Evolutionary conservation across 805 yeast genomes (phyloP).

Genomic region (Kluyveromyces aestuarii): DNA sequence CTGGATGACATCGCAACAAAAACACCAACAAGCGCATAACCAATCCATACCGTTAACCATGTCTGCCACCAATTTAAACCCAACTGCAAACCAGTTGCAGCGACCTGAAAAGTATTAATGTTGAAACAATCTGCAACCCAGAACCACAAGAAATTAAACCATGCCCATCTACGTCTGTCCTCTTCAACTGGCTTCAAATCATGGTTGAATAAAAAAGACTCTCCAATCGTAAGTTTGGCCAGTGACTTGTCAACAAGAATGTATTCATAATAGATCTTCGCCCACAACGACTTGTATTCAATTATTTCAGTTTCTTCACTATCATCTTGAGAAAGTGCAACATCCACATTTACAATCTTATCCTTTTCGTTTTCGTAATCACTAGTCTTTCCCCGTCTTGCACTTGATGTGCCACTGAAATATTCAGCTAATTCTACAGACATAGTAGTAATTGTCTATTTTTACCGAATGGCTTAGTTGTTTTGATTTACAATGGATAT

Average conservation of each 20-base stretch:
- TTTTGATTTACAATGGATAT: no score
- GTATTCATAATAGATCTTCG: conserved; percentile 15
- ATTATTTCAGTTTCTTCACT: background rate
- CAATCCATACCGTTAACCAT: conserved; percentile 85
- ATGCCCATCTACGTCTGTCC: conserved; percentile 71
- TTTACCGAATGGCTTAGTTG: no score
- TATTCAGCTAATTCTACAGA: conserved; percentile 1
- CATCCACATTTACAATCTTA: background rate
- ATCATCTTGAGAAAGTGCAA: background rate
- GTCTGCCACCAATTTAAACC: conserved; percentile 88
- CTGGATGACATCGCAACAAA: conserved; percentile 68
- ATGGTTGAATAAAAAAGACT: conserved; percentile 59
- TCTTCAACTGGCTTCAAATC: conserved; percentile 76
- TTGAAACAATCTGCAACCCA: conserved; percentile 91
- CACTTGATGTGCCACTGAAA: background rate
- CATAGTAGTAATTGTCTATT: background rate
- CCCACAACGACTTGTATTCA: conserved; percentile 10
- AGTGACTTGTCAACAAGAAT: conserved; percentile 19
- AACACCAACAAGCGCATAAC: conserved; percentile 59
- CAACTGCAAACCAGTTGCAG: conserved; percentile 70
- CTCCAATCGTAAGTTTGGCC: conserved; percentile 41
- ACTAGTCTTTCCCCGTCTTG: background rate
- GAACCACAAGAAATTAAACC: conserved; percentile 71
- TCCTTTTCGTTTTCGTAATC: background rate
- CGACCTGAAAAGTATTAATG: conserved; percentile 86